Evolutionary conservation across 306 rosid genomes (phyloP).

Genomic region (Betula pendula): DNA sequence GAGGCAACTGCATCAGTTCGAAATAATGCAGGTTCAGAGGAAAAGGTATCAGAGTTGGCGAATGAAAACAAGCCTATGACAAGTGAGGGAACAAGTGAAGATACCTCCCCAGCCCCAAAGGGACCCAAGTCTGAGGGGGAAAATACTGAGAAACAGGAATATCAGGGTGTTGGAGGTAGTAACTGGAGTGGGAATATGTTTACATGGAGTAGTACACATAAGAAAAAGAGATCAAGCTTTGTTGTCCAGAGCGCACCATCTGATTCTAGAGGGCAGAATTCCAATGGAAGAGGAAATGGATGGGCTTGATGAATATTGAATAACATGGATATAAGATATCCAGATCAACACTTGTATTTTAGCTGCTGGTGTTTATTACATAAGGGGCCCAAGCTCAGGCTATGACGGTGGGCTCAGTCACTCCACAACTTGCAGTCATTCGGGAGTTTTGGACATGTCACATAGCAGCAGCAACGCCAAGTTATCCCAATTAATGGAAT

Average conservation of each 20-base stretch:
- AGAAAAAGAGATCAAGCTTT: slow-evolving; percentile 84
- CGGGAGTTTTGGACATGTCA: slow-evolving; percentile 24
- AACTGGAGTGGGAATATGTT: slow-evolving; percentile 59
- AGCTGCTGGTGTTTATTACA: slow-evolving; percentile 9
- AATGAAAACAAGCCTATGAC: slow-evolving; percentile 38
- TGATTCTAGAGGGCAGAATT: slow-evolving; percentile 64
- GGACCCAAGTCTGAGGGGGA: slow-evolving; percentile 57
- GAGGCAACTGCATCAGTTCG: slow-evolving; percentile 49
- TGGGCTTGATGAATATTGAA: too few relatives aligned
- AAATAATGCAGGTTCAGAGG: slow-evolving; percentile 42
- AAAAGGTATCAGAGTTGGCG: slow-evolving; percentile 40
- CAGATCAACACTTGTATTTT: not conserved
- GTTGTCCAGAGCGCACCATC: slow-evolving; percentile 52
- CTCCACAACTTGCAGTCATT: slow-evolving; percentile 33
- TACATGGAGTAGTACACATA: slow-evolving; percentile 80
- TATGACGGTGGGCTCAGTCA: slow-evolving; percentile 22
- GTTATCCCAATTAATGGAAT: slow-evolving; percentile 4
- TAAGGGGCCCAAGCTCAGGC: not conserved
- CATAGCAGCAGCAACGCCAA: slow-evolving; percentile 27
- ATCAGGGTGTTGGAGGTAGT: slow-evolving; percentile 44
- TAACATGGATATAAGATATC: not conserved
- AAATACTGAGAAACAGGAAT: slow-evolving; percentile 45
- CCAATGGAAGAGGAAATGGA: slow-evolving; percentile 69
- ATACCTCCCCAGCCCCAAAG: slow-evolving; percentile 56
- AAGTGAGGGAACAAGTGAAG: slow-evolving; percentile 66